phyloP scores from a whole-genome alignment of 352 stramenopile species.

The Globisporangium sylvaticum region DNA sequence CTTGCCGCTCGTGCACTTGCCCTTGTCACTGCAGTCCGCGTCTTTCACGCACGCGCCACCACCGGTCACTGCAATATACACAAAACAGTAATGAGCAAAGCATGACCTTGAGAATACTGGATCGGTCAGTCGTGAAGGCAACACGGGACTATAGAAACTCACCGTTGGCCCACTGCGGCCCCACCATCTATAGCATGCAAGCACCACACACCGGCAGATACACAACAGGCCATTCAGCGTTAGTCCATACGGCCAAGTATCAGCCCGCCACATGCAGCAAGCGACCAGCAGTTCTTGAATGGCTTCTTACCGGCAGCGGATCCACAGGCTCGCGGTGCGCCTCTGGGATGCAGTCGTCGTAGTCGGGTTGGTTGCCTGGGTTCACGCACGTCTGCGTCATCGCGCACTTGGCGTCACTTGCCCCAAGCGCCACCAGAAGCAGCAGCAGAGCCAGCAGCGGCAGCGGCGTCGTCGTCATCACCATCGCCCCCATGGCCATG shows the following conservation, averaged over 20 bases:
- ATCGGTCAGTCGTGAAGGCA: not conserved
- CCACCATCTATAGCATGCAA: constrained; percentile 25
- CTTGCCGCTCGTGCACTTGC: constrained; percentile 31
- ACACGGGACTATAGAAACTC: not conserved
- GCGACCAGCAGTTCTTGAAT: not conserved
- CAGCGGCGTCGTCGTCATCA: not conserved
- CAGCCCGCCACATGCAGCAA: not conserved
- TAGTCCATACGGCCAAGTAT: not conserved
- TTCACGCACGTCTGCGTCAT: constrained; percentile 84
- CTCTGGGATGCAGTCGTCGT: constrained; percentile 67
- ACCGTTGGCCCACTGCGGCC: constrained; percentile 42
- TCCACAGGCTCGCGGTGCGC: constrained; percentile 35
- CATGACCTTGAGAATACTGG: no score
- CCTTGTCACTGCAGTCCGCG: constrained; percentile 58
- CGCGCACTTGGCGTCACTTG: constrained; percentile 35
- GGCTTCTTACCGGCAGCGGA: constrained; percentile 27
- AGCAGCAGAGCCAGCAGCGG: not conserved
- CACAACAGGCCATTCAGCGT: not conserved
- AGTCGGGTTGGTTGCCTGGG: constrained; percentile 64
- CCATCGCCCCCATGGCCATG: not conserved
- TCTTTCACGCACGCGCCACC: constrained; percentile 49
- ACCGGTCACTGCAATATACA: constrained; percentile 40
- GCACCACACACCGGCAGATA: constrained; percentile 2
- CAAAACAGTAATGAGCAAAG: not conserved
- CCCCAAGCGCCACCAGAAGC: not conserved